These are phyloP conservation scores for Asparagopsis taxiformis DNA, from an alignment of 31 red algal species.

Conservation along the genomic window DNA sequence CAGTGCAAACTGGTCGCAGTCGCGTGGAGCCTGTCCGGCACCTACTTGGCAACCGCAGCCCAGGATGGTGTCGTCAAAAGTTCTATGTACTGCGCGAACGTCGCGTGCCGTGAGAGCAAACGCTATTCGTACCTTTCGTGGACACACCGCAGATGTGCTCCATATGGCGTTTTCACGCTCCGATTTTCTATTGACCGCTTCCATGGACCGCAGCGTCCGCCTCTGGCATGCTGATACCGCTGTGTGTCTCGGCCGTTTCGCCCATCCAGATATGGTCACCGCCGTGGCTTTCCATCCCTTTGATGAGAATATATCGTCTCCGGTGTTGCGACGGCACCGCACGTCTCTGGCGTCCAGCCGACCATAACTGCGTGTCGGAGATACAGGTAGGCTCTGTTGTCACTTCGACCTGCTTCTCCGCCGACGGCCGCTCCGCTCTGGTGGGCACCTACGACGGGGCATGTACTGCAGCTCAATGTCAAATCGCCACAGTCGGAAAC, in stretches of 20 bases:
- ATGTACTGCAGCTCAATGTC: conserved; percentile 16
- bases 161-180: conserved; percentile 53
- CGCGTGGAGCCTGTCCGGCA: conserved; percentile 28
- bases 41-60: conserved; percentile 45
- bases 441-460: conserved; percentile 53
- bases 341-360: conserved; percentile 52
- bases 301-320: conserved; percentile 63
- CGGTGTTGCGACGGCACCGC: conserved; percentile 66
- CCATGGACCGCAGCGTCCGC: conserved; percentile 82
- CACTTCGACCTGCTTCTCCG: conserved; percentile 27
- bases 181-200: conserved; percentile 71
- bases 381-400: conserved; percentile 46
- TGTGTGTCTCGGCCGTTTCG: conserved; percentile 71
- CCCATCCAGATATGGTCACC: conserved; percentile 86
- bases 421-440: conserved; percentile 35
- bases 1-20: conserved; percentile 35
- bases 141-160: conserved; percentile 77
- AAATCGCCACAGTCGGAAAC: too few relatives aligned
- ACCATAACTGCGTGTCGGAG: conserved; percentile 41
- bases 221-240: conserved; percentile 82
- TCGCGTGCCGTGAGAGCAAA: conserved; percentile 5
- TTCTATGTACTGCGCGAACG: conserved; percentile 16
- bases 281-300: conserved; percentile 66
- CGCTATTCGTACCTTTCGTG: conserved; percentile 42
- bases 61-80: conserved; percentile 40